Evolutionary conservation across 2,329 filamentous ascomycete species (phyloP).

Genomic region (Pyrenophora seminiperda): DNA sequence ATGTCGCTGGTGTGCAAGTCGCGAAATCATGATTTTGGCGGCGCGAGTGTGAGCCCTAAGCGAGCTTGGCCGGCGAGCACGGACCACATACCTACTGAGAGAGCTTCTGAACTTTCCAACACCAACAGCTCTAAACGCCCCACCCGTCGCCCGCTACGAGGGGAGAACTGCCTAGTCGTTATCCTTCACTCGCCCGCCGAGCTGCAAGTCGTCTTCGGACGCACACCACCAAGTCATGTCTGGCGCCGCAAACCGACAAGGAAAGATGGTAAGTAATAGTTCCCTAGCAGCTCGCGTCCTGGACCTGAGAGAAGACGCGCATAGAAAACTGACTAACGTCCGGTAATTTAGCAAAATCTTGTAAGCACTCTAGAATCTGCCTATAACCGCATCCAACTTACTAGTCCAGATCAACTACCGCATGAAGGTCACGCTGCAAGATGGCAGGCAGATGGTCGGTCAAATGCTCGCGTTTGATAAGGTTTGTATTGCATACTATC

Average conservation of each 20-base stretch:
- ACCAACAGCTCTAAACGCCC: conserved; percentile 33
- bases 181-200: conserved; percentile 8
- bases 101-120: conserved; percentile 23
- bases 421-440: conserved; percentile 94
- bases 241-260: conserved; percentile 77
- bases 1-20: conserved; percentile 35
- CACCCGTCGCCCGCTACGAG: conserved; percentile 25
- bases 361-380: conserved; percentile 54
- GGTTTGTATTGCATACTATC: conserved; percentile 55
- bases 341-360: conserved; percentile 64
- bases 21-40: conserved; percentile 26
- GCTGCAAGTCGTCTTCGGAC: conserved; percentile 51
- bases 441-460: conserved; percentile 94
- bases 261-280: conserved; percentile 88
- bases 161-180: conserved; percentile 14
- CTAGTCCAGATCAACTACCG: conserved; percentile 89
- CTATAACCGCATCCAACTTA: conserved; percentile 26
- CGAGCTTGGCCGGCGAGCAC: conserved; percentile 21
- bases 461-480: conserved; percentile 99
- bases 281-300: conserved; percentile 44
- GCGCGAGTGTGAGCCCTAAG: conserved; percentile 27
- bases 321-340: conserved; percentile 51
- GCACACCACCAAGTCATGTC: conserved; percentile 50
- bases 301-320: conserved; percentile 51
- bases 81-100: conserved; percentile 13